phyloP scores from a whole-genome alignment of 2,329 filamentous ascomycete genomes.

The Tolypocladium capitatum region DNA sequence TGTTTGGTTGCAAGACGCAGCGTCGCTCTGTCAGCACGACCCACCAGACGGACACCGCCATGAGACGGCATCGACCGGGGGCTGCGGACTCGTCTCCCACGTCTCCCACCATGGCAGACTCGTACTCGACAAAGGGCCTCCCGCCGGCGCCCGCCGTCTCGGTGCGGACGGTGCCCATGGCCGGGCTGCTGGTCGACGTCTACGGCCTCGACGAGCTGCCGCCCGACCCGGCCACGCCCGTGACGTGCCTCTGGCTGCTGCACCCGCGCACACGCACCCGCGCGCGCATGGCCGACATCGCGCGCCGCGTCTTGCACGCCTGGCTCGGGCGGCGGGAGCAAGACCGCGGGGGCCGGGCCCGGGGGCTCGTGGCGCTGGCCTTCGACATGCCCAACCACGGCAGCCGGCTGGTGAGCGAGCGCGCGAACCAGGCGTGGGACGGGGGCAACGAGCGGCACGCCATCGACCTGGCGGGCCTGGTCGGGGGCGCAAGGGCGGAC shows the following conservation, averaged over 20 bases:
- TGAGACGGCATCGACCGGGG: not conserved
- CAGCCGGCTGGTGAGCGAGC: slow-evolving; percentile 48
- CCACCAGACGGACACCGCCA: not conserved
- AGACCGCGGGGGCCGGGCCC: not conserved
- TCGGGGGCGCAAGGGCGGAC: slow-evolving; percentile 63
- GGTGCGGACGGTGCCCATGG: slow-evolving; percentile 53
- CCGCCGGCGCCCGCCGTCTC: slow-evolving; percentile 41
- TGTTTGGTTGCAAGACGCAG: too few relatives aligned
- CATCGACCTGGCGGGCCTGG: slow-evolving; percentile 78
- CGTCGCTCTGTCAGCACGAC: too few relatives aligned
- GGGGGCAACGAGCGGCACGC: slow-evolving; percentile 70
- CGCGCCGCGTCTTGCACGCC: slow-evolving; percentile 50
- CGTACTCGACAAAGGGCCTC: slow-evolving; percentile 21
- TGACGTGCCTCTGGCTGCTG: slow-evolving; percentile 83
- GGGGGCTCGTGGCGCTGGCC: slow-evolving; percentile 63
- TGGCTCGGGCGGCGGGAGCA: slow-evolving; percentile 40
- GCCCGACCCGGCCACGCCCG: slow-evolving; percentile 27
- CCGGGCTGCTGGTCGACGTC: slow-evolving; percentile 65
- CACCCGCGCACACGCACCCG: slow-evolving; percentile 64
- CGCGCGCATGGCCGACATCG: slow-evolving; percentile 63
- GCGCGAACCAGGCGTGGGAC: slow-evolving; percentile 67
- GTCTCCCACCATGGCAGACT: slow-evolving; percentile 10
- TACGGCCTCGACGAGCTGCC: slow-evolving; percentile 70
- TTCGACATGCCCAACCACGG: slow-evolving; percentile 96
- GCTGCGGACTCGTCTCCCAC: not conserved